phyloP scores from a whole-genome alignment of 257 asterid genomes.

The Perilla frutescens region DNA sequence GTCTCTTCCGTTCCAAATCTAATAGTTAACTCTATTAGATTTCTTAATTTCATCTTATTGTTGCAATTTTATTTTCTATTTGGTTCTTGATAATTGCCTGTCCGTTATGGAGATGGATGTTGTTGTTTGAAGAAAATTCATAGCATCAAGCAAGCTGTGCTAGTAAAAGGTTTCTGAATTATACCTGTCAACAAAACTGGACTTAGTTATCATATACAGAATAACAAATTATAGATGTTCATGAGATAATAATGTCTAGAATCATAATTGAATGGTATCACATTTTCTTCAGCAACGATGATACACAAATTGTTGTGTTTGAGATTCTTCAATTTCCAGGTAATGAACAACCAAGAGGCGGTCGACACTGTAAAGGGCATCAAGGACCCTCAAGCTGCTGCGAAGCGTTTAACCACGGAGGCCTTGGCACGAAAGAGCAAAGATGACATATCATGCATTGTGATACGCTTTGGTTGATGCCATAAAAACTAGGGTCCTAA shows the following conservation, averaged over 20 bases:
- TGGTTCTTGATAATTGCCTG: no score
- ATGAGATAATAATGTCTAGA: conserved; percentile 1
- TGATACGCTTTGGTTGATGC: conserved; percentile 69
- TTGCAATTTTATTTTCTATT: no score
- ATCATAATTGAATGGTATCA: not conserved
- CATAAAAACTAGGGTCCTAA: not conserved
- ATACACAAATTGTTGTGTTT: not conserved
- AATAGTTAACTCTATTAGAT: no score
- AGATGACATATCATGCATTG: conserved; percentile 86
- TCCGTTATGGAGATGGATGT: conserved; percentile 3
- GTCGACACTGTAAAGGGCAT: conserved; percentile 59
- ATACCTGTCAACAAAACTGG: not conserved
- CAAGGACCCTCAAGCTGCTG: conserved; percentile 79
- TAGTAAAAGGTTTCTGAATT: not conserved
- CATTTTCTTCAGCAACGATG: not conserved
- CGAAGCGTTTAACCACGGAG: conserved; percentile 71
- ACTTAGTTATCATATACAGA: not conserved
- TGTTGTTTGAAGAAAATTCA: conserved; percentile 12
- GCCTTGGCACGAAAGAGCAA: conserved; percentile 78
- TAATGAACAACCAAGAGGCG: conserved; percentile 81
- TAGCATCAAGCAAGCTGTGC: conserved; percentile 13
- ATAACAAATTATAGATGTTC: not conserved
- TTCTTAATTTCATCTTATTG: no score
- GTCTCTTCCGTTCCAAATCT: not conserved
- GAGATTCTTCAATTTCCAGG: conserved; percentile 50